phyloP scores from a whole-genome alignment of 106 monocot species.

The Vanilla planifolia region DNA sequence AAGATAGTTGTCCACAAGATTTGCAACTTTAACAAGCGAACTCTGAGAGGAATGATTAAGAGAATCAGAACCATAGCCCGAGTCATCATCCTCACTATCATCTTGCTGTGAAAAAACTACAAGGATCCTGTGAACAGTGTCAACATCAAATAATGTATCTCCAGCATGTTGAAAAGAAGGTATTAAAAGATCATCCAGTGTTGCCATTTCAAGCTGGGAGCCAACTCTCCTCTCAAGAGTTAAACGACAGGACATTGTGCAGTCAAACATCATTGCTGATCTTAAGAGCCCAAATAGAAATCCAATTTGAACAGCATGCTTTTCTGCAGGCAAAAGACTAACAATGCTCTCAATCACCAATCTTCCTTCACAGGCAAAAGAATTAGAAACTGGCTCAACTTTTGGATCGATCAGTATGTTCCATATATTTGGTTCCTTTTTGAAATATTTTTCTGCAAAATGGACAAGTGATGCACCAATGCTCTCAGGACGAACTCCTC shows the following conservation, averaged over 20 bases:
- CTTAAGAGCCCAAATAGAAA: constrained; percentile 49
- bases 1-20: constrained; percentile 44
- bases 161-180: constrained; percentile 22
- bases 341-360: constrained; percentile 32
- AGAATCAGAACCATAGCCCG: constrained; percentile 26
- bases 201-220: constrained; percentile 36
- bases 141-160: constrained; percentile 49
- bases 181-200: constrained; percentile 54
- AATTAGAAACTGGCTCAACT: neutral
- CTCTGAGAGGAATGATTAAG: constrained; percentile 31
- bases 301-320: constrained; percentile 22
- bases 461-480: constrained; percentile 34
- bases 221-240: constrained; percentile 46
- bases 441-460: constrained; percentile 33
- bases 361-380: constrained; percentile 14
- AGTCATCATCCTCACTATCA: constrained; percentile 26
- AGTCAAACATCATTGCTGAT: constrained; percentile 31
- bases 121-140: constrained; percentile 40
- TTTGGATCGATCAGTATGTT: constrained; percentile 1
- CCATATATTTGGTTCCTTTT: constrained; percentile 12
- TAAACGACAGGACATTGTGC: constrained; percentile 26
- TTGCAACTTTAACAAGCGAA: constrained; percentile 40
- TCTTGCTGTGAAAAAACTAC: constrained; percentile 42
- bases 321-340: constrained; percentile 40
- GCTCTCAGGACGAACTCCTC: constrained; percentile 40